Evolutionary conservation across 2,329 filamentous ascomycete species (phyloP).

Genomic region (Dactylellina sp.): DNA sequence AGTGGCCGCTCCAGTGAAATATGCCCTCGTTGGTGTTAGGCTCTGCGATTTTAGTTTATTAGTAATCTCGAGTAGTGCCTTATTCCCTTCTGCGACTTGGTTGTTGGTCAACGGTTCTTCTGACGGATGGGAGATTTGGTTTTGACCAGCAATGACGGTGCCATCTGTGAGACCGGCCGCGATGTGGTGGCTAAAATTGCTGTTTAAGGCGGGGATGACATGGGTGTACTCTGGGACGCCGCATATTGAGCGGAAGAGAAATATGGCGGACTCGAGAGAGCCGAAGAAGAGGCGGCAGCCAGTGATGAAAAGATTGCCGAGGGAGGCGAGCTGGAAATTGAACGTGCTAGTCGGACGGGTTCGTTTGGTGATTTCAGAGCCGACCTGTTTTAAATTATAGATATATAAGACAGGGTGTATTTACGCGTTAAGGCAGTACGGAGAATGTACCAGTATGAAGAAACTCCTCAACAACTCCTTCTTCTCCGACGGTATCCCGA

Average conservation of each 20-base stretch:
- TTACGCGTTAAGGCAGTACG: background rate
- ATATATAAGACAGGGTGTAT: background rate
- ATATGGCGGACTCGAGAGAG: slow-evolving; percentile 91
- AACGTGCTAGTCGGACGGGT: slow-evolving; percentile 78
- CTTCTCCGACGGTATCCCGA: slow-evolving; percentile 74
- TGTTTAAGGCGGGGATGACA: slow-evolving; percentile 90
- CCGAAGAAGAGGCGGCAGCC: slow-evolving; percentile 91
- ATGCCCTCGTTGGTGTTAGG: background rate
- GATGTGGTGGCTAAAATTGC: slow-evolving; percentile 95
- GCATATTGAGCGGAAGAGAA: slow-evolving; percentile 86
- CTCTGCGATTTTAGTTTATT: slow-evolving; percentile 20
- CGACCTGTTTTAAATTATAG: slow-evolving; percentile 17
- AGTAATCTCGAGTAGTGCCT: slow-evolving; percentile 62
- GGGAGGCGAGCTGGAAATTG: slow-evolving; percentile 79
- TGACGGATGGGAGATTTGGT: slow-evolving; percentile 88
- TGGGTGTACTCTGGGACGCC: slow-evolving; percentile 80
- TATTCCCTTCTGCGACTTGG: slow-evolving; percentile 57
- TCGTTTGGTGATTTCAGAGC: slow-evolving; percentile 79
- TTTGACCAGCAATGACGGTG: slow-evolving; percentile 85
- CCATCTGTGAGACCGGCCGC: slow-evolving; percentile 83
- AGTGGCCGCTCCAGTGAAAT: slow-evolving; percentile 49
- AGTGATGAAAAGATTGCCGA: slow-evolving; percentile 83
- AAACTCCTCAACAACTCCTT: slow-evolving; percentile 81
- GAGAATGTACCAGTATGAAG: slow-evolving; percentile 73
- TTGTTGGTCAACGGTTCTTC: slow-evolving; percentile 69